Evolutionary conservation across 257 asterid genomes (phyloP).

Genomic region (Lavandula angustifolia): DNA sequence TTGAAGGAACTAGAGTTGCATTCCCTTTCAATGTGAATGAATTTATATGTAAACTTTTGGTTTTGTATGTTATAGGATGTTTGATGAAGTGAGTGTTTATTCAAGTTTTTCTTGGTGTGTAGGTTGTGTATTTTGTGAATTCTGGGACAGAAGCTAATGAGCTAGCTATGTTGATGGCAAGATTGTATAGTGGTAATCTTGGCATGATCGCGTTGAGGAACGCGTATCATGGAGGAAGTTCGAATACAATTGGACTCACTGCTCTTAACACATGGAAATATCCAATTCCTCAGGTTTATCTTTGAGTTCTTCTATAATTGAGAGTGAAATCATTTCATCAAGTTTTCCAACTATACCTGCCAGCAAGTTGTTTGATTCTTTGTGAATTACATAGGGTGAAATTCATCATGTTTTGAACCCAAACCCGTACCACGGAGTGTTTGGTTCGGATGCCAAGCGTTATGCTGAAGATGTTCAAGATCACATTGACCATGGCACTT

Average conservation of each 20-base stretch:
- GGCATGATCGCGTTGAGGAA: conserved; percentile 87
- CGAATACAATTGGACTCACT: conserved; percentile 81
- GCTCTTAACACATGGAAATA: conserved; percentile 94
- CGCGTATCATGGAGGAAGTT: conserved; percentile 96
- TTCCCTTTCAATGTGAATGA: no score
- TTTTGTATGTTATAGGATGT: no score
- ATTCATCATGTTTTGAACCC: conserved; percentile 93
- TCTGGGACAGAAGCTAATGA: conserved; percentile 98
- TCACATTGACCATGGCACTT: conserved; percentile 90
- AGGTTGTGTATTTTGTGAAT: conserved; percentile 63
- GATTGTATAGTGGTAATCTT: conserved; percentile 78
- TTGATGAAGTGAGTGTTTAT: no score
- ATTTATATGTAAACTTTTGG: no score
- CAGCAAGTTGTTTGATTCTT: not conserved
- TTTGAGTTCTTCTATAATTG: not conserved
- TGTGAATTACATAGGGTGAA: conserved; percentile 65
- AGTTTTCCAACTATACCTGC: no score
- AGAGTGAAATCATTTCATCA: not conserved
- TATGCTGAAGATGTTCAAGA: conserved; percentile 92
- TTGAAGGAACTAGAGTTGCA: no score
- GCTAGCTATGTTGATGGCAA: conserved; percentile 93
- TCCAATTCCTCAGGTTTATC: conserved; percentile 85
- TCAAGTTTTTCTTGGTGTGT: no score
- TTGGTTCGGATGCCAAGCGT: conserved; percentile 73
- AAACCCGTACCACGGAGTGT: conserved; percentile 86